Conservation (phyloP, 768 basidiomycete genomes). For the Leccinum fibrillosum region DNA sequence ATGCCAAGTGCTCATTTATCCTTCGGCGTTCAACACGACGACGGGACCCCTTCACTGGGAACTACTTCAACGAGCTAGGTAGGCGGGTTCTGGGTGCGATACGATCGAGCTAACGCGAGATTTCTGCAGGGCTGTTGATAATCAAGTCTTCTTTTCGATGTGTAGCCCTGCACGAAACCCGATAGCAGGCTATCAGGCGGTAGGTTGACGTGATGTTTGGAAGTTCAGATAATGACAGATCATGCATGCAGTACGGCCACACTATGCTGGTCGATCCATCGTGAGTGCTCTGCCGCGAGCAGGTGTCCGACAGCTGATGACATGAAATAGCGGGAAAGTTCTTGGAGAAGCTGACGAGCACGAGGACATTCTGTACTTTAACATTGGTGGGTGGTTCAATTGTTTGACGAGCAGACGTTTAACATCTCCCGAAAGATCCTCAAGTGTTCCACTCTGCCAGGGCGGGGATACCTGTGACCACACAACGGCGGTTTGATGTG, state of each 20-base stretch:
- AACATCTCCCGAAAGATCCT: conserved; percentile 50
- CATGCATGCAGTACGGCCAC: conserved; percentile 72
- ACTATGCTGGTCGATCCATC: conserved; percentile 88
- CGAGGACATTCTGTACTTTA: conserved; percentile 75
- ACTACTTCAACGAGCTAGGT: conserved; percentile 82
- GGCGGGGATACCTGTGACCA: conserved; percentile 86
- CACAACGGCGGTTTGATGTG: conserved; percentile 89
- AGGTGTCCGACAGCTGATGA: conserved; percentile 4
- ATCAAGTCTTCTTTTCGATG: conserved; percentile 95
- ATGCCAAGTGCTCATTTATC: conserved; percentile 86
- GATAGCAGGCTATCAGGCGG: conserved; percentile 83
- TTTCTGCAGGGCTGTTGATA: conserved; percentile 80
- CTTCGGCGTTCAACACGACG: conserved; percentile 92
- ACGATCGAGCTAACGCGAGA: conserved; percentile 5
- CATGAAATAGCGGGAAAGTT: conserved; percentile 60
- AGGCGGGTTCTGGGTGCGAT: not conserved
- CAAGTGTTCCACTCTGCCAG: conserved; percentile 62
- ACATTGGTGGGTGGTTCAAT: conserved; percentile 63
- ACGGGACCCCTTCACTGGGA: conserved; percentile 98
- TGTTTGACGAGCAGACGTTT: not conserved
- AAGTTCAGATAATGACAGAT: not conserved
- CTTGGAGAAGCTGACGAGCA: conserved; percentile 70
- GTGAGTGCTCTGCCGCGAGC: conserved; percentile 41
- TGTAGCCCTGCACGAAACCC: conserved; percentile 91
- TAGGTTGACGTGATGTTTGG: conserved; percentile 33